A percentile compares a stretch with the other conserved stretches of the same genome.
Conservation (phyloP, 179 eudicot genomes). For the Beta macrorhiza region DNA sequence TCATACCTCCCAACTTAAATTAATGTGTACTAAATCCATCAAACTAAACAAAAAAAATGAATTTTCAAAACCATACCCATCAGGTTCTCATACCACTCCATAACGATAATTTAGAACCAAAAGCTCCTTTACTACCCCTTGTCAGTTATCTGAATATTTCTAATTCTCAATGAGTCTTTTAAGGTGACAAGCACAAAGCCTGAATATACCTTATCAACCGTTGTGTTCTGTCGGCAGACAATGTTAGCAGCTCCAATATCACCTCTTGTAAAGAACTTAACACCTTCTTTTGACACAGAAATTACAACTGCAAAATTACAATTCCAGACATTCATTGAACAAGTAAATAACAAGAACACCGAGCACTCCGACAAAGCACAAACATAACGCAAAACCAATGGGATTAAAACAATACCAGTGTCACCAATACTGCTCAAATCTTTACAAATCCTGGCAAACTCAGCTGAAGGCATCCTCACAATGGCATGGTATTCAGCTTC, state of each 20-base stretch:
- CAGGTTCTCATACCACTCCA: too few species aligned
- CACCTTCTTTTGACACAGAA: constrained; percentile 78
- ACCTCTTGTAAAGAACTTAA: constrained; percentile 67
- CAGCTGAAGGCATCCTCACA: constrained; percentile 78
- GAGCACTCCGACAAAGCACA: neutral
- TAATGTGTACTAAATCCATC: too few species aligned
- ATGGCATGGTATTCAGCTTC: constrained; percentile 79
- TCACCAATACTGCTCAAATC: constrained; percentile 82
- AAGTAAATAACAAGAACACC: neutral
- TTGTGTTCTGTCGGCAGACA: constrained; percentile 66
- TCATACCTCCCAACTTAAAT: too few species aligned
- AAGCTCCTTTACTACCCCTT: too few species aligned
- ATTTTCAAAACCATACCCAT: too few species aligned
- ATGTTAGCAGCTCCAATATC: constrained; percentile 73
- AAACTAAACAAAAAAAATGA: too few species aligned
- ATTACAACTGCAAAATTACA: constrained; percentile 55
- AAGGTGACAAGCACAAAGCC: neutral
- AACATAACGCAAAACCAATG: neutral
- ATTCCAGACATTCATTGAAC: neutral
- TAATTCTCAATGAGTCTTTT: too few species aligned
- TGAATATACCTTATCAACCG: constrained; percentile 64
- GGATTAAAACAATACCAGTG: constrained; percentile 43
- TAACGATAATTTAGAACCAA: too few species aligned
- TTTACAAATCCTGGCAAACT: constrained; percentile 70
- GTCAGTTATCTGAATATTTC: too few species aligned